Evolutionary conservation across 768 basidiomycete species (phyloP), one percentile per base, ranked within the genome.

Genomic region (Amanita exitialis): DNA sequence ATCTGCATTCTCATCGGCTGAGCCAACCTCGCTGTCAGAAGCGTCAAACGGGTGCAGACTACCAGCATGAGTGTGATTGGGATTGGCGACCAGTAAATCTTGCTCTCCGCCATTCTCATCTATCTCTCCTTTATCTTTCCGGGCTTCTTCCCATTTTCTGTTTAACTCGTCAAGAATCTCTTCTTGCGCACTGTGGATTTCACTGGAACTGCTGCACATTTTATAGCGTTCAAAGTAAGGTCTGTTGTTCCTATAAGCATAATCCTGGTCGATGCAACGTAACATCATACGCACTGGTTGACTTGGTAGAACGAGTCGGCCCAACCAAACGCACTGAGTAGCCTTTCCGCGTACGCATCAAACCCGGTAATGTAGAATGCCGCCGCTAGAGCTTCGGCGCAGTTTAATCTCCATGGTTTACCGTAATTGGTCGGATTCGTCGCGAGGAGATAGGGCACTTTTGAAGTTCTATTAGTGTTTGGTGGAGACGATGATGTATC

Each of bases 341-440:
- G 63, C 21, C 74, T 73, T 47, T 93, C 86, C 0, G 90, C 94
- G 61, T 91, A 85, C 0, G 74, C 62, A 56, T 87, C 77, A 54
- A 92, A 90, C 0, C 94, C 91, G 0, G 90, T 87, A 58, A 98
- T 86, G 64, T 90, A 96, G 58, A 99, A 94, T 0, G 92, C 87
- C 0, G 95, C 96, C 0, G 96, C 94, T 4, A 97, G 76, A 0
- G 90, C 90, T 66, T 95, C 93, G 25, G 90, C 94, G 56, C 95
- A 97, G 59, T 95, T 97, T 36, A 99, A 72, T 44, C 86, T 74
- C 92, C 93, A 97, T 0, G 96, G 96, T 64, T 91, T 93, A 8
- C 96, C 96, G 58, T 98, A 99, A 67, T 99, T 99, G 8, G 92
- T 92, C 0, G 95, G 93, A 64, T 99, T 99, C 0, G 92, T 87